A percentile compares a stretch with the other conserved stretches of the same genome.
phyloP scores from a whole-genome alignment of 2,329 filamentous ascomycete genomes.

The Neopestalotiopsis clavispora region DNA sequence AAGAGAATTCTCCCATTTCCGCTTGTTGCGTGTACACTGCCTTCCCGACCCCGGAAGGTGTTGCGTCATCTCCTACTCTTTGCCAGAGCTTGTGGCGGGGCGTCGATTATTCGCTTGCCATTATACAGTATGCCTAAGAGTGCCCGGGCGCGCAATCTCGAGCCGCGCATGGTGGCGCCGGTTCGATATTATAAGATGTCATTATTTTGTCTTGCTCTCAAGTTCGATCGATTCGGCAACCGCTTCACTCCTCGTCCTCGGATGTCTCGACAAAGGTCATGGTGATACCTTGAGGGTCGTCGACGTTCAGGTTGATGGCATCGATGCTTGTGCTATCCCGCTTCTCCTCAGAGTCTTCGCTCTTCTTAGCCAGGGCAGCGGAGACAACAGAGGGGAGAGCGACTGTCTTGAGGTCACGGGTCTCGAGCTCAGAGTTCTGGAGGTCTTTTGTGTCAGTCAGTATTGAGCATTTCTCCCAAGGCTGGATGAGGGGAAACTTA shows the following conservation, averaged over 20 bases:
- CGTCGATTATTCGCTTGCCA: constrained; percentile 8
- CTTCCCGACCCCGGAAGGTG: not conserved
- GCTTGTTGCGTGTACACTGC: not conserved
- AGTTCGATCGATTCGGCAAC: not conserved
- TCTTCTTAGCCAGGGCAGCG: constrained; percentile 21
- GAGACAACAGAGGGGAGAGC: constrained; percentile 27
- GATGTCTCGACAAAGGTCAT: constrained; percentile 52
- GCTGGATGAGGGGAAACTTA: constrained; percentile 34
- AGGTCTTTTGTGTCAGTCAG: constrained; percentile 32
- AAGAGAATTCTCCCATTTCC: not conserved
- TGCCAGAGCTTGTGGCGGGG: not conserved
- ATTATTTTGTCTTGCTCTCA: constrained; percentile 1
- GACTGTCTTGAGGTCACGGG: constrained; percentile 27
- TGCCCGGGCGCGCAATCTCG: not conserved
- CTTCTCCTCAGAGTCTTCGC: constrained; percentile 24
- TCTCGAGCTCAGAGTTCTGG: constrained; percentile 31
- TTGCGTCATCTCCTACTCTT: not conserved
- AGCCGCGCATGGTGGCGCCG: not conserved
- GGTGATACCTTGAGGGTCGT: constrained; percentile 47
- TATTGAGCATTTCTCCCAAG: constrained; percentile 11
- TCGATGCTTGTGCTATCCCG: constrained; percentile 39
- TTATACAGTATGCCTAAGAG: constrained; percentile 8
- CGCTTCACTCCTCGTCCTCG: constrained; percentile 30
- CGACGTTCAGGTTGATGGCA: constrained; percentile 49
- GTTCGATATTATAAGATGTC: constrained; percentile 11